These are phyloP conservation scores for Lactifluus echinatus DNA, from an alignment of 768 basidiomycete genomes.

Conservation along the genomic window DNA sequence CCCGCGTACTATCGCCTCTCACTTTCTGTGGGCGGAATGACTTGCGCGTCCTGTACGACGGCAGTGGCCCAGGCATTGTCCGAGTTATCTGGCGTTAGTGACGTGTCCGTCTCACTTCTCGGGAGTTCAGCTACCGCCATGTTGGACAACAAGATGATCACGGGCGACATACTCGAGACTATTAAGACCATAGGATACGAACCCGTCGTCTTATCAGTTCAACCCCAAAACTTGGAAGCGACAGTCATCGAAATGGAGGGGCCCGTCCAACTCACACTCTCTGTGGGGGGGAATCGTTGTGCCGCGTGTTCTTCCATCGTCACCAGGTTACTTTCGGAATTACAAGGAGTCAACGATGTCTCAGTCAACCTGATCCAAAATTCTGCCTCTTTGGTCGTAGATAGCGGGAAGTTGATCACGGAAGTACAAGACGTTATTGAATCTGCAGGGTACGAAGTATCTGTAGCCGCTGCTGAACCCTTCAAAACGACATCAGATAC, in stretches of 20 bases:
- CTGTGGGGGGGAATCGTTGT: conserved; percentile 73
- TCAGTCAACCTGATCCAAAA: conserved; percentile 51
- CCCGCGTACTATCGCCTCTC: conserved; percentile 10
- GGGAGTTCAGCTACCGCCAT: conserved; percentile 22
- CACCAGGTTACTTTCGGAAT: conserved; percentile 37
- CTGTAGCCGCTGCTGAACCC: conserved; percentile 27
- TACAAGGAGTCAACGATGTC: conserved; percentile 45
- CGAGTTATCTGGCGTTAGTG: conserved; percentile 22
- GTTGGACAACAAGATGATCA: conserved; percentile 1
- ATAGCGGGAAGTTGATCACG: conserved; percentile 26
- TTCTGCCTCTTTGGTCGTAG: conserved; percentile 43
- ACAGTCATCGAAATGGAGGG: conserved; percentile 5
- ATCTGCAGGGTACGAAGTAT: conserved; percentile 34
- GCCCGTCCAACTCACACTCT: conserved; percentile 37
- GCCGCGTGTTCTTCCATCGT: conserved; percentile 54
- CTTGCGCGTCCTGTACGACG: conserved; percentile 32
- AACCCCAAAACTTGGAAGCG: neutral
- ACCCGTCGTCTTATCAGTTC: neutral
- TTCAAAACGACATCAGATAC: conserved; percentile 36
- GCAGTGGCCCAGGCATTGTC: conserved; percentile 25
- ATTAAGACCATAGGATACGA: conserved; percentile 30
- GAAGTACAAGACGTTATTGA: conserved; percentile 29
- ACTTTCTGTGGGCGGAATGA: conserved; percentile 32
- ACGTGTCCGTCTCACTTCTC: conserved; percentile 28
- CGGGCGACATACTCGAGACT: conserved; percentile 20